These are phyloP conservation scores for Lathyrus aphaca DNA, from an alignment of 306 rosid species.

Conservation along the genomic window DNA sequence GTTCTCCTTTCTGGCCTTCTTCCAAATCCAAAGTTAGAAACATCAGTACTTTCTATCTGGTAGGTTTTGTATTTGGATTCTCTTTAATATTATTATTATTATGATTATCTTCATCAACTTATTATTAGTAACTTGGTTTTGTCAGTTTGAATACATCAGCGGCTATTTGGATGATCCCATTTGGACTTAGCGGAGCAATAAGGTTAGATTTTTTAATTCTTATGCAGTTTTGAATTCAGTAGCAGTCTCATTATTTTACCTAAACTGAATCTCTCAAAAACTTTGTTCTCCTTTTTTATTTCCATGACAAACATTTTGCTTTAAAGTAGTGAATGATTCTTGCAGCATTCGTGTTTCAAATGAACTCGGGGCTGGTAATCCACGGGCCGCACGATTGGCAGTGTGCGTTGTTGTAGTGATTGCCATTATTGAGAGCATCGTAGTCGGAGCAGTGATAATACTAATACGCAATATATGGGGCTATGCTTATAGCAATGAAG, in stretches of 20 bases:
- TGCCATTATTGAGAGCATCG: conserved; percentile 22
- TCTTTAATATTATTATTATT: background rate
- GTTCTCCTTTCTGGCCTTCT: conserved; percentile 76
- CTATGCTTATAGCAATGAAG: conserved; percentile 57
- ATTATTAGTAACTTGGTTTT: conserved; percentile 11
- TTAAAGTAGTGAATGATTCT: conserved; percentile 3
- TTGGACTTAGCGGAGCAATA: conserved; percentile 73
- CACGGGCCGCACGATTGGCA: conserved; percentile 35
- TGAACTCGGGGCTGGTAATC: conserved; percentile 43
- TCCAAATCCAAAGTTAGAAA: conserved; percentile 66
- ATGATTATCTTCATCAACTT: background rate
- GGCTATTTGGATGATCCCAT: conserved; percentile 71
- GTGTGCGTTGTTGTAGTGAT: conserved; percentile 35
- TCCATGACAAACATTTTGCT: background rate
- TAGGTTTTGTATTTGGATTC: conserved; percentile 32
- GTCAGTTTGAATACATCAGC: conserved; percentile 65
- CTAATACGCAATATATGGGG: conserved; percentile 65
- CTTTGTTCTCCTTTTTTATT: background rate
- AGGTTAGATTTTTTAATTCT: conserved; percentile 52
- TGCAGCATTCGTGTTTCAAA: conserved; percentile 52
- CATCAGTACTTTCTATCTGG: conserved; percentile 78
- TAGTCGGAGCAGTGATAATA: conserved; percentile 51
- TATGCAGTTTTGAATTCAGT: conserved; percentile 27
- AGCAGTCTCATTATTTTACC: background rate
- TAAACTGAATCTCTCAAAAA: background rate